These are phyloP conservation scores for Knoxia roxburghii DNA, from an alignment of 257 asterid species.

Conservation along the genomic window DNA sequence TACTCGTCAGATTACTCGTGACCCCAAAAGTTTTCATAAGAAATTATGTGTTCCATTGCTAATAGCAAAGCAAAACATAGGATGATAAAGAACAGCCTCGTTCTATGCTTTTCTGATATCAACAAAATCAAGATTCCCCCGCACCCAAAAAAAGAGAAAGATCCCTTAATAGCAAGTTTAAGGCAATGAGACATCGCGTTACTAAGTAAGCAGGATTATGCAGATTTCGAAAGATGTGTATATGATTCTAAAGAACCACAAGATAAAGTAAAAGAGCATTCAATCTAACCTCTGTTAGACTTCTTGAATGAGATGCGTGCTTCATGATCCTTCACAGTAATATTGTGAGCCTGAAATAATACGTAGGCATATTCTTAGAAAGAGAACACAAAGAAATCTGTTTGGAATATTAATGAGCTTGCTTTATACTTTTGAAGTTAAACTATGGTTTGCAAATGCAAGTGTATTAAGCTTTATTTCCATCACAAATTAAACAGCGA, in stretches of 20 bases:
- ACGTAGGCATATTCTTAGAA: background rate
- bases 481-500: background rate
- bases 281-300: conserved; percentile 28
- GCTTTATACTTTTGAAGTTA: background rate
- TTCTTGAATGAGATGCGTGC: conserved; percentile 44
- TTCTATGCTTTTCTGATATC: background rate
- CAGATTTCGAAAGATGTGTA: background rate
- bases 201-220: background rate
- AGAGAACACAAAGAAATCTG: background rate
- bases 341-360: conserved; percentile 38
- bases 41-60: background rate
- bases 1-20: background rate
- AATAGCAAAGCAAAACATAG: background rate
- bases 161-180: background rate
- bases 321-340: conserved; percentile 34
- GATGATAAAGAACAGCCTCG: background rate
- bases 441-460: background rate
- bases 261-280: no score
- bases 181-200: background rate
- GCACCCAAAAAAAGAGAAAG: background rate
- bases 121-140: no score
- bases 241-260: background rate
- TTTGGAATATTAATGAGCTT: background rate
- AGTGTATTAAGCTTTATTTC: background rate
- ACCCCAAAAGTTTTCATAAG: no score